Percentiles rank a stretch among this genome's conserved stretches.
These are phyloP conservation scores for Globisporangium canariense DNA, from an alignment of 352 stramenopile genomes.

Conservation along the genomic window DNA sequence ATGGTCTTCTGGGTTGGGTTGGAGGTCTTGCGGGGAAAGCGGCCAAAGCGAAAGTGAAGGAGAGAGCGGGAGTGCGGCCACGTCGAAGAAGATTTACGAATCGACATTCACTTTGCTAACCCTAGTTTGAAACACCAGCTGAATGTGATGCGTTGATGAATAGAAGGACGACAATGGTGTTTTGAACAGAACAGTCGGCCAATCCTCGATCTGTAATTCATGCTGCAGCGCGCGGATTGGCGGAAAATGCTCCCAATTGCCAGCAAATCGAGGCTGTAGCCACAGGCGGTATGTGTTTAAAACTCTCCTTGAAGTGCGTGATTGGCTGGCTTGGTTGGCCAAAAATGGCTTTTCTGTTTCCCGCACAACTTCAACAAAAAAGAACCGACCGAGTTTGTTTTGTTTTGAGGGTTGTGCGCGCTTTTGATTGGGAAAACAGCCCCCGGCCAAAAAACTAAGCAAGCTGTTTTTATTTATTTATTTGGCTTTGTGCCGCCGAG, in stretches of 20 bases:
- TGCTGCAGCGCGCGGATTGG: background rate
- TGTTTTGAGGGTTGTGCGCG: background rate
- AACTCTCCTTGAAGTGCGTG: slow-evolving; percentile 6
- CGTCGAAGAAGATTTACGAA: slow-evolving; percentile 2
- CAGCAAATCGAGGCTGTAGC: background rate
- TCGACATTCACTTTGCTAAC: background rate
- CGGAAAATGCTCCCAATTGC: background rate
- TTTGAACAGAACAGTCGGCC: background rate
- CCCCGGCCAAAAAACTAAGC: no score
- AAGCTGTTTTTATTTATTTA: background rate
- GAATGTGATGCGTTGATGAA: background rate
- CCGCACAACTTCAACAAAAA: slow-evolving; percentile 31
- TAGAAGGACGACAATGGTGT: background rate
- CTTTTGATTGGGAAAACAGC: slow-evolving; percentile 17
- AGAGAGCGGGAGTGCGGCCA: background rate
- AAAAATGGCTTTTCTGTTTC: slow-evolving; percentile 6
- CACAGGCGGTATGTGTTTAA: background rate
- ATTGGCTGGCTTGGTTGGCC: slow-evolving; percentile 3
- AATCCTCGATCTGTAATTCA: no score
- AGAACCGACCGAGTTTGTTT: slow-evolving; percentile 25
- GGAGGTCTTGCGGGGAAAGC: slow-evolving; percentile 2
- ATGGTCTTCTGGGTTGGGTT: background rate
- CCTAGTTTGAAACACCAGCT: background rate
- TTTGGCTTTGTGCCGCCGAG: no score
- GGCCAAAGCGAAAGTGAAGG: slow-evolving; percentile 11